Conservation (phyloP, 495 filamentous ascomycete genomes). For the Podospora comata region DNA sequence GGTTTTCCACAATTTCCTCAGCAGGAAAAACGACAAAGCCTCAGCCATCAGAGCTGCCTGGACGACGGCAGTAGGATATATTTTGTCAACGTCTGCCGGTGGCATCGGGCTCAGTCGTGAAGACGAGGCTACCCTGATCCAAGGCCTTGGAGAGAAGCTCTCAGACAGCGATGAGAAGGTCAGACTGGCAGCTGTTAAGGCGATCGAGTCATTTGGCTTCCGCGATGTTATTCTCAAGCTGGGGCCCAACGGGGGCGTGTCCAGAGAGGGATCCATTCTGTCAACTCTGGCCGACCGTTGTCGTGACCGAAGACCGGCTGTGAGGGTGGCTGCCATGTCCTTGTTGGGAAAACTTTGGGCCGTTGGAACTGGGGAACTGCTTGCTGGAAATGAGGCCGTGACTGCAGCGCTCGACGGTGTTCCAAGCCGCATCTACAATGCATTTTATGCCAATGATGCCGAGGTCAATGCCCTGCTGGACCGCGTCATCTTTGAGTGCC, state of each 20-base stretch:
- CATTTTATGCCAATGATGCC: constrained; percentile 84
- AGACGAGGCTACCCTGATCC: constrained; percentile 70
- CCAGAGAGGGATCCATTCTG: constrained; percentile 66
- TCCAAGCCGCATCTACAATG: constrained; percentile 81
- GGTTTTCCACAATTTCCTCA: constrained; percentile 77
- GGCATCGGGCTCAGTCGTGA: constrained; percentile 75
- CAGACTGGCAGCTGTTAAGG: constrained; percentile 78
- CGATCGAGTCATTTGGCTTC: constrained; percentile 73
- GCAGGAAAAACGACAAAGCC: constrained; percentile 80
- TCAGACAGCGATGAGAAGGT: constrained; percentile 88
- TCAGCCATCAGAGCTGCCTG: constrained; percentile 75
- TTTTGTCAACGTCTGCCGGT: constrained; percentile 77
- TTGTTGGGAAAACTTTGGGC: constrained; percentile 85
- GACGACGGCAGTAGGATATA: constrained; percentile 79
- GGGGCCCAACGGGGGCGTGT: constrained; percentile 66
- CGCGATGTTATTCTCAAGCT: constrained; percentile 76
- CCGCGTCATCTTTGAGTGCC: constrained; percentile 76
- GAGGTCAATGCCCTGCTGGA: constrained; percentile 84
- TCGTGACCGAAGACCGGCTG: constrained; percentile 76
- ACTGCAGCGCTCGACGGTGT: constrained; percentile 68
- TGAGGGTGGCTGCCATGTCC: constrained; percentile 82
- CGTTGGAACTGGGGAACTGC: constrained; percentile 81
- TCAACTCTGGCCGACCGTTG: constrained; percentile 80
- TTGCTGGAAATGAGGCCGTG: constrained; percentile 74
- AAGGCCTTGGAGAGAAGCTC: constrained; percentile 72